Evolutionary conservation across 129 eudicot species (phyloP).

Genomic region (Scalesia atractyloides): DNA sequence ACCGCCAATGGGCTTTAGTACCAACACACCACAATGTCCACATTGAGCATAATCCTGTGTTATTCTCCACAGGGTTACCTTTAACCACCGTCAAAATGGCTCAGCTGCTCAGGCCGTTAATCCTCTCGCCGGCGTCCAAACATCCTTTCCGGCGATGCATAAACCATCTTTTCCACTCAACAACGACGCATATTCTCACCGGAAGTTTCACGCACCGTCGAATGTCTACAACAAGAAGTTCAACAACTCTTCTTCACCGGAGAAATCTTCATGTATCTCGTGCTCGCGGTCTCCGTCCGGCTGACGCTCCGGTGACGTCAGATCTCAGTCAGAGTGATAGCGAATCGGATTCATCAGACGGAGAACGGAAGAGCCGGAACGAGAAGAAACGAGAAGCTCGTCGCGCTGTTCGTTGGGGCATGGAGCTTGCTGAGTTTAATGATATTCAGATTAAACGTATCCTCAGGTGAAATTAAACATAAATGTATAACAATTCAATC

Average conservation of each 20-base stretch:
- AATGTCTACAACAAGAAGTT: constrained; percentile 15
- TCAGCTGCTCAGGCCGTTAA: constrained; percentile 50
- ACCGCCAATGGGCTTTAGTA: background rate
- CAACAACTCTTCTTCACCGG: constrained; percentile 20
- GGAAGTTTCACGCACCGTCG: background rate
- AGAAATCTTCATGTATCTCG: constrained; percentile 33
- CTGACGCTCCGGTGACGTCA: constrained; percentile 36
- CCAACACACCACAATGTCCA: background rate
- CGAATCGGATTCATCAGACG: constrained; percentile 37
- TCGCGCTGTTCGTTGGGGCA: constrained; percentile 76
- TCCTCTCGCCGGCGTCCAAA: constrained; percentile 42
- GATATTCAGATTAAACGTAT: constrained; percentile 76
- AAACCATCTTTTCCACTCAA: constrained; percentile 33
- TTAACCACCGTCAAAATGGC: constrained; percentile 33
- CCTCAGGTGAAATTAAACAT: constrained; percentile 41
- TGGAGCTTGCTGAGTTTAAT: constrained; percentile 72
- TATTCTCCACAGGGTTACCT: constrained; percentile 5
- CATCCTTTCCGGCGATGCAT: constrained; percentile 43
- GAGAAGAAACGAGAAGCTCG: constrained; percentile 89
- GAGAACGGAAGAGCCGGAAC: constrained; percentile 60
- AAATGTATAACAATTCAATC: background rate
- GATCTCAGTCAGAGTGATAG: constrained; percentile 36
- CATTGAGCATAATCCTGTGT: background rate
- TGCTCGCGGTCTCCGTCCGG: constrained; percentile 58
- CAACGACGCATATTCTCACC: constrained; percentile 20